Evolutionary conservation across 2,329 filamentous ascomycete species (phyloP), one percentile per base, ranked within the genome.

Genomic region (Penicillium hesseltinei): DNA sequence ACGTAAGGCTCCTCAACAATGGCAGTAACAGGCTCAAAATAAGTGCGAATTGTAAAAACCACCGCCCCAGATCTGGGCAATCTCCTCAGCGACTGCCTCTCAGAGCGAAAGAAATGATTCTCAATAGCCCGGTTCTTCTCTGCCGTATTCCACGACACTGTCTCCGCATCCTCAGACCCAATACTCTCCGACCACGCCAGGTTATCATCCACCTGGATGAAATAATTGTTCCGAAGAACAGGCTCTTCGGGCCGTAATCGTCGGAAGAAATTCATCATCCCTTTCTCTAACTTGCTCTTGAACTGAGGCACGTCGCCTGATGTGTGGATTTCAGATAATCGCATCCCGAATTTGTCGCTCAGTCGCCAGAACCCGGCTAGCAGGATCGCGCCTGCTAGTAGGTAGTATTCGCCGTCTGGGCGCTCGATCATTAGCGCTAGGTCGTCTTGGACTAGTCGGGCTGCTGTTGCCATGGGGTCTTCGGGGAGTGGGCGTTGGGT

Each of bases 311-410:
- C 91, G 61, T 89, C 81, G 45, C 88, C 91, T 0, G 83, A 86
- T 0, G 87, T 91, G 74, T 95, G 91, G 65, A 96, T 92, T 55
- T 92, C 86, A 0, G 85, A 86, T 7, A 95, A 77, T 1, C 82
- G 80, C 90, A 94, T 92, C 25, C 88, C 88, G 68, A 88, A 84
- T 74, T 96, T 95, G 70, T 95, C 90, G 55, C 85, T 80, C 1
- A 95, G 79, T 3, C 89, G 83, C 91, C 91, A 95, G 79, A 95
- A 95, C 0, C 91, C 91, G 0, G 91, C 83, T 0, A 95, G 81
- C 3, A 94, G 79, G 56, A 94, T 86, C 0, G 88, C 82, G 0
- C 90, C 91, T 0, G 89, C 89, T 1, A 92, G 82, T 0, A 95
- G 83, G 71, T 92, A 91, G 77, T 93, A 93, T 71, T 92, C 85